Evolutionary conservation across 225 moss, liverwort and hornwort species (phyloP).

Genomic region (Marchantia paleacea): DNA sequence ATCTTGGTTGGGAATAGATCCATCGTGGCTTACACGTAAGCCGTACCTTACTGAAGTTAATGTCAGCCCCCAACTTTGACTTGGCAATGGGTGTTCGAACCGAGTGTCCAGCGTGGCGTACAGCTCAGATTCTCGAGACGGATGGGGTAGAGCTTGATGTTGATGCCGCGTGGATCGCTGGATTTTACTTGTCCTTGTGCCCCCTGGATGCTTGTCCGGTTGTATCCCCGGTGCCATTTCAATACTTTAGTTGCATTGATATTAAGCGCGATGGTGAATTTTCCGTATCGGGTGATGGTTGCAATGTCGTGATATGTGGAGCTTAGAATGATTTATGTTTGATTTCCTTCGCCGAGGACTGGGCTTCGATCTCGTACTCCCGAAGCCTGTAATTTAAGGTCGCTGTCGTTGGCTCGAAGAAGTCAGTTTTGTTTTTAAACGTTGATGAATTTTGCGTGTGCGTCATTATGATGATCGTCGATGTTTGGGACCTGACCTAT

Average conservation of each 20-base stretch:
- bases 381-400: not conserved
- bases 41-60: not conserved
- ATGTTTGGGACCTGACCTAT: not conserved
- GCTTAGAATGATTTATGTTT: not conserved
- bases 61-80: not conserved
- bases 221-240: not conserved
- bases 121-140: not conserved
- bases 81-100: not conserved
- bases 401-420: not conserved
- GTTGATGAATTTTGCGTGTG: not conserved
- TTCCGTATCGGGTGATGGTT: not conserved
- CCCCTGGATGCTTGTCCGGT: not conserved
- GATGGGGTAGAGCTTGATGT: not conserved
- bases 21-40: not conserved
- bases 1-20: not conserved
- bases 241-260: not conserved
- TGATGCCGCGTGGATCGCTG: not conserved
- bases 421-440: too few relatives aligned
- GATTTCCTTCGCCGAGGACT: not conserved
- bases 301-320: not conserved
- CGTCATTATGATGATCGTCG: not conserved
- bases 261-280: not conserved
- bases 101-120: not conserved
- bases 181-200: not conserved
- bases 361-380: not conserved